phyloP scores from a whole-genome alignment of 495 filamentous ascomycete species.

The Talaromyces proteolyticus region DNA sequence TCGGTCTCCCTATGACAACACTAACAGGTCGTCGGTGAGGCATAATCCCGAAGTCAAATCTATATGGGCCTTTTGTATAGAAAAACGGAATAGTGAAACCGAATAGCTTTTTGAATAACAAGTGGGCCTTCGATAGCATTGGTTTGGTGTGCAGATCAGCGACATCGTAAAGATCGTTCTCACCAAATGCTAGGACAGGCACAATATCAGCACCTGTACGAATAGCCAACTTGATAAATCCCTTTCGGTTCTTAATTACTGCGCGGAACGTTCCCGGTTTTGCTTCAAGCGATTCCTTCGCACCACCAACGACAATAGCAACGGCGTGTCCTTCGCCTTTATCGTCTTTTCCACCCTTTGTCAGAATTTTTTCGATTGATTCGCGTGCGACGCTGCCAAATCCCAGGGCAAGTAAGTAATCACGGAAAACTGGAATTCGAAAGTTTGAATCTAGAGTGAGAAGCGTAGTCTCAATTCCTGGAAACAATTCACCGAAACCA shows the following conservation, averaged over 20 bases:
- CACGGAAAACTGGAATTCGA: constrained; percentile 85
- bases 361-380: constrained; percentile 80
- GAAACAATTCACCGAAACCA: constrained; percentile 84
- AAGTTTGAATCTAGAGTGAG: constrained; percentile 91
- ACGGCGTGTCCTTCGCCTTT: constrained; percentile 91
- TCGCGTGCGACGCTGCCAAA: constrained; percentile 84
- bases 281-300: constrained; percentile 83
- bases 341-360: constrained; percentile 64
- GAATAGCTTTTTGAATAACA: constrained; percentile 70
- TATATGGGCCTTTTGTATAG: constrained; percentile 88
- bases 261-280: constrained; percentile 66
- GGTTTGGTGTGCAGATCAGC: constrained; percentile 64
- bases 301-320: constrained; percentile 91
- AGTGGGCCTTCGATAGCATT: constrained; percentile 65
- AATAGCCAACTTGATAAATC: constrained; percentile 89
- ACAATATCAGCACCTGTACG: constrained; percentile 86
- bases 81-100: constrained; percentile 90
- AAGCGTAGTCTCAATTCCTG: constrained; percentile 85
- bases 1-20: constrained; percentile 77
- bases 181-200: constrained; percentile 85
- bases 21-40: constrained; percentile 84
- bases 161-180: constrained; percentile 95
- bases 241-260: constrained; percentile 78
- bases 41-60: constrained; percentile 94
- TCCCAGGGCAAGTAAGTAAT: constrained; percentile 83